Conservation (phyloP, 2,329 filamentous ascomycete genomes). For the Grosmannia clavigera region DNA sequence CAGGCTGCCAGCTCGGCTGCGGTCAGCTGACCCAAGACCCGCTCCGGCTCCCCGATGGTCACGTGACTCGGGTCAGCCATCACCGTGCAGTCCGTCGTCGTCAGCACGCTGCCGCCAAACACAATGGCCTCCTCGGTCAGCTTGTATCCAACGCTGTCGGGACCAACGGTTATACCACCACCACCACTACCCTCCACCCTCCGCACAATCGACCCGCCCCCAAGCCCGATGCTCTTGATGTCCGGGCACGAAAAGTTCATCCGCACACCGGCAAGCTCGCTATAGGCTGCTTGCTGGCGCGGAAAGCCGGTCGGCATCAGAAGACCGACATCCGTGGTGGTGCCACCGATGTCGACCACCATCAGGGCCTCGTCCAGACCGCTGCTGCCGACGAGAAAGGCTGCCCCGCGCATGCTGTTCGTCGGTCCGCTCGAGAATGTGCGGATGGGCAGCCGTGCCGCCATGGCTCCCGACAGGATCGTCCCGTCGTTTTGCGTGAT, state of each 20-base stretch:
- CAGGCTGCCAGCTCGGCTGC: slow-evolving; percentile 23
- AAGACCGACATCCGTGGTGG: slow-evolving; percentile 51
- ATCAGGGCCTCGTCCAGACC: slow-evolving; percentile 28
- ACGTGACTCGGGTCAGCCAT: slow-evolving; percentile 19
- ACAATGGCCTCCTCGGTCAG: slow-evolving; percentile 39
- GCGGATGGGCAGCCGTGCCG: slow-evolving; percentile 43
- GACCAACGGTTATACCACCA: slow-evolving; percentile 30
- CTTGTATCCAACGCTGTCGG: slow-evolving; percentile 21
- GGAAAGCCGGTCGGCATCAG: slow-evolving; percentile 51
- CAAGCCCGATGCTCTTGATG: slow-evolving; percentile 46
- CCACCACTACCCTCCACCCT: slow-evolving; percentile 13
- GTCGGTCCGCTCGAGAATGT: slow-evolving; percentile 53
- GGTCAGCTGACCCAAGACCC: slow-evolving; percentile 21
- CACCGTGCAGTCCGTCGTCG: slow-evolving; percentile 44
- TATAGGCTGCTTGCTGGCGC: slow-evolving; percentile 48
- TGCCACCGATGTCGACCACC: slow-evolving; percentile 56
- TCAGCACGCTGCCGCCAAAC: slow-evolving; percentile 44
- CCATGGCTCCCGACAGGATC: slow-evolving; percentile 38
- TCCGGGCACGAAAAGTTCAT: slow-evolving; percentile 49
- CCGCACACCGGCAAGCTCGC: slow-evolving; percentile 47
- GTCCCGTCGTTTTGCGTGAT: slow-evolving; percentile 55
- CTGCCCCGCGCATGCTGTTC: slow-evolving; percentile 51
- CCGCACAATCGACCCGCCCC: slow-evolving; percentile 44
- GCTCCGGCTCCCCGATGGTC: slow-evolving; percentile 27
- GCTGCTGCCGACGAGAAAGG: slow-evolving; percentile 35